A percentile compares a stretch with the other conserved stretches of the same genome.
These are phyloP conservation scores for Polygonum aviculare DNA, from an alignment of 148 eudicot species.

Conservation along the genomic window DNA sequence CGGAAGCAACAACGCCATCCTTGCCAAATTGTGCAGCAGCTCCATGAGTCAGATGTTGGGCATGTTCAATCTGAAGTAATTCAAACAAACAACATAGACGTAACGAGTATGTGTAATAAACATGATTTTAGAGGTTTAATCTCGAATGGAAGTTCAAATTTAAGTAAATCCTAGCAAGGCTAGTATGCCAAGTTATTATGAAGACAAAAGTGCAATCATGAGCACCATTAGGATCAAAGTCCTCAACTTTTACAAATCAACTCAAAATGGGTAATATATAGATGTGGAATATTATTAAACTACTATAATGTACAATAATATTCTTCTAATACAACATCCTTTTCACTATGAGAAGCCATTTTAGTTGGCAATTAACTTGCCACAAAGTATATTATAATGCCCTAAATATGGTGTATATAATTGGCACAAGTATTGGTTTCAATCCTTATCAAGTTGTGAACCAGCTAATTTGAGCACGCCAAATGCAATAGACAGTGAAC, in stretches of 20 bases:
- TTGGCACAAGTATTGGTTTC: too few relatives aligned
- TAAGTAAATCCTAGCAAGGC: background rate
- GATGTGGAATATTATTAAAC: background rate
- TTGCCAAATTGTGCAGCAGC: conserved; percentile 59
- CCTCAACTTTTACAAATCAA: background rate
- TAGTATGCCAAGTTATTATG: background rate
- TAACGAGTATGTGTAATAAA: background rate
- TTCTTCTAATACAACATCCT: too few relatives aligned
- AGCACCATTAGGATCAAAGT: background rate
- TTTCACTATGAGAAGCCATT: too few relatives aligned
- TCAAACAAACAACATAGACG: conserved; percentile 1
- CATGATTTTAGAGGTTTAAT: background rate
- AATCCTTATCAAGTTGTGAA: too few relatives aligned
- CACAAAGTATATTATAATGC: too few relatives aligned
- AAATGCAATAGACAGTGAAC: too few relatives aligned
- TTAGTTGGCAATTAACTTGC: too few relatives aligned
- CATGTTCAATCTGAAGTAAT: conserved; percentile 84
- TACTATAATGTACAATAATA: too few relatives aligned
- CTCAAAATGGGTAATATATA: background rate
- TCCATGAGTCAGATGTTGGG: conserved; percentile 86
- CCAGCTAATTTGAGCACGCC: too few relatives aligned
- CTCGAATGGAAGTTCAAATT: background rate
- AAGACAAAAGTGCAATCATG: background rate
- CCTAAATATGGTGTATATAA: too few relatives aligned
- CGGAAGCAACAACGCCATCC: conserved; percentile 74